These are phyloP conservation scores for Backusella liffmaniae DNA, from an alignment of 192 early-diverging fungal genomes.

Conservation along the genomic window DNA sequence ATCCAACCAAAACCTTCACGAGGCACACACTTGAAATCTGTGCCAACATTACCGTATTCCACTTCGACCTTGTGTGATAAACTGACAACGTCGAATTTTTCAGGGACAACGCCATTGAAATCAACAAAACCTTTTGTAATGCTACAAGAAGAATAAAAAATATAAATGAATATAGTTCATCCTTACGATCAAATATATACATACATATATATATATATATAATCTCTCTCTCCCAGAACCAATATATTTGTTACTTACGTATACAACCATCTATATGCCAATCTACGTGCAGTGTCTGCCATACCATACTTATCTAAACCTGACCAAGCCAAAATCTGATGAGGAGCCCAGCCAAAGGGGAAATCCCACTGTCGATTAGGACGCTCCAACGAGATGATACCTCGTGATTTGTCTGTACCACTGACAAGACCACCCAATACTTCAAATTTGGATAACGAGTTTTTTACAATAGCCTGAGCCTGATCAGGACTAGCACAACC, in stretches of 20 bases:
- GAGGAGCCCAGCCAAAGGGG: constrained; percentile 95
- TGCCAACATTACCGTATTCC: constrained; percentile 95
- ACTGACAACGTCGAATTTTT: constrained; percentile 95
- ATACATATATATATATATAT: not conserved
- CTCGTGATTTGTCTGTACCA: constrained; percentile 88
- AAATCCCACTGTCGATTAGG: constrained; percentile 97
- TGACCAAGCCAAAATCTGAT: constrained; percentile 96
- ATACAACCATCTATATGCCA: constrained; percentile 94
- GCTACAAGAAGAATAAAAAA: constrained; percentile 9
- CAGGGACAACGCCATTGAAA: constrained; percentile 93
- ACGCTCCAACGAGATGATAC: constrained; percentile 73
- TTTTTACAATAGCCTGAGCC: constrained; percentile 69
- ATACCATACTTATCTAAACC: constrained; percentile 83
- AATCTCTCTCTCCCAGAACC: not conserved
- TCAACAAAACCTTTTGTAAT: constrained; percentile 95
- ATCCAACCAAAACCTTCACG: constrained; percentile 99
- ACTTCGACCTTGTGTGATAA: constrained; percentile 90
- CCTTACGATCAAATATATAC: not conserved
- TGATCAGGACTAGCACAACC: constrained; percentile 72
- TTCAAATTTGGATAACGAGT: constrained; percentile 72
- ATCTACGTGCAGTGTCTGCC: constrained; percentile 62
- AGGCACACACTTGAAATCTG: constrained; percentile 89
- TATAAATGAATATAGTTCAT: not conserved
- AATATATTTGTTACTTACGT: constrained; percentile 48
- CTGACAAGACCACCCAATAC: constrained; percentile 88